phyloP scores from a whole-genome alignment of 768 basidiomycete species.

The Pholiota microspora region DNA sequence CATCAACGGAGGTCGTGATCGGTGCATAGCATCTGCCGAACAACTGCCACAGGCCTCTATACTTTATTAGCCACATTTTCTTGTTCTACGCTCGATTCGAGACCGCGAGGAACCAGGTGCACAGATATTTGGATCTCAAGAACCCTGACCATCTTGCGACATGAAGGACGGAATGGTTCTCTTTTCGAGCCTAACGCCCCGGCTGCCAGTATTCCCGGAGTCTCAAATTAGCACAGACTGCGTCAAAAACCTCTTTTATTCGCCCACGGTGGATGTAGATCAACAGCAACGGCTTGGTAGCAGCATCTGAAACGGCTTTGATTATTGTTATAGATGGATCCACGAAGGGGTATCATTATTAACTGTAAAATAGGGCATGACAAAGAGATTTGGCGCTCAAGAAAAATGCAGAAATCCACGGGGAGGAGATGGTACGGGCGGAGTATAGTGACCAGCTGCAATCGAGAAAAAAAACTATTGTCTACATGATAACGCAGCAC shows the following conservation, averaged over 20 bases:
- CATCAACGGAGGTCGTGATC: slow-evolving; percentile 7
- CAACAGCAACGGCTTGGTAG: background rate
- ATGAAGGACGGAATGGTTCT: slow-evolving; percentile 5
- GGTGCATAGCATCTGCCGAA: slow-evolving; percentile 3
- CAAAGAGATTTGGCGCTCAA: slow-evolving; percentile 5
- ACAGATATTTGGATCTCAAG: background rate
- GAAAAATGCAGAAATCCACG: background rate
- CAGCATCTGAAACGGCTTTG: background rate
- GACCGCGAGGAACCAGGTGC: background rate
- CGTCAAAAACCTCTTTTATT: background rate
- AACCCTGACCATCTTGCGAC: background rate
- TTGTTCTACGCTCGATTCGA: background rate
- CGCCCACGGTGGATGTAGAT: background rate
- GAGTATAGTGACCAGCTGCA: background rate
- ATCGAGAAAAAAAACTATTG: background rate
- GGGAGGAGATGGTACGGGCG: background rate
- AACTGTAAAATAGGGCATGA: slow-evolving; percentile 16
- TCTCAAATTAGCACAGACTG: background rate
- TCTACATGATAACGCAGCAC: slow-evolving; percentile 85
- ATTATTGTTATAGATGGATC: background rate
- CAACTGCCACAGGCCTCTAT: too few relatives aligned
- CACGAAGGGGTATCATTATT: slow-evolving; percentile 19
- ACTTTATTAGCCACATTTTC: background rate
- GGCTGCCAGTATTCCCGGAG: background rate
- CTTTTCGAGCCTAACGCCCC: background rate